Conservation (phyloP, 2,329 filamentous ascomycete genomes). For the Botrytis elliptica region DNA sequence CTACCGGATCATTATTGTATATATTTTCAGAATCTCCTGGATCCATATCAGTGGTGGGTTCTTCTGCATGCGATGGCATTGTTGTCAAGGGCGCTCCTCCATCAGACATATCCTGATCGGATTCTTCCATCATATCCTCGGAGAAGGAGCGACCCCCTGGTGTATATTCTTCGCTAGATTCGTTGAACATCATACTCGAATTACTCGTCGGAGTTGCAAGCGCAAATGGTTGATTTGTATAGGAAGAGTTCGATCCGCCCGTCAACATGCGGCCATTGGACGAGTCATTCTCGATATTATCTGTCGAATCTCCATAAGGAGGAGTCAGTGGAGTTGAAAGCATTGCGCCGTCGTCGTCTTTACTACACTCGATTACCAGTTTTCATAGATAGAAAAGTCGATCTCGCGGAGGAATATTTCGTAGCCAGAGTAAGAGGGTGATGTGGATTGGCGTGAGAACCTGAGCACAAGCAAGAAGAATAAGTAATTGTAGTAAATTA, state of each 20-base stretch:
- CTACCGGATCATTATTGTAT: conserved; percentile 29
- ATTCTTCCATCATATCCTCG: conserved; percentile 26
- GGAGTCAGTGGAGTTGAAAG: conserved; percentile 32
- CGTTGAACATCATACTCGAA: conserved; percentile 26
- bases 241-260: conserved; percentile 5
- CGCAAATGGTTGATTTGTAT: conserved; percentile 2
- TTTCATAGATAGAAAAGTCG: conserved; percentile 19
- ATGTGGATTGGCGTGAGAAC: neutral
- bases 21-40: conserved; percentile 33
- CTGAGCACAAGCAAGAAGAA: neutral
- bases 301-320: conserved; percentile 29
- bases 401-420: neutral
- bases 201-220: conserved; percentile 26
- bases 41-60: conserved; percentile 32
- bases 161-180: conserved; percentile 23
- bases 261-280: conserved; percentile 23
- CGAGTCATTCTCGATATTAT: conserved; percentile 22
- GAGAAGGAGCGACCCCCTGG: conserved; percentile 22
- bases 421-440: neutral
- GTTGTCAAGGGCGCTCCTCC: conserved; percentile 31
- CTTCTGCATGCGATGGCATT: conserved; percentile 29
- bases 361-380: conserved; percentile 25
- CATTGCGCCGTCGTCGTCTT: conserved; percentile 29
- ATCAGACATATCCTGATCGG: conserved; percentile 38
- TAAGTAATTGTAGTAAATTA: conserved; percentile 6